phyloP scores from a whole-genome alignment of 73 alveolate genomes.

The Tetrahymena elliotti region DNA sequence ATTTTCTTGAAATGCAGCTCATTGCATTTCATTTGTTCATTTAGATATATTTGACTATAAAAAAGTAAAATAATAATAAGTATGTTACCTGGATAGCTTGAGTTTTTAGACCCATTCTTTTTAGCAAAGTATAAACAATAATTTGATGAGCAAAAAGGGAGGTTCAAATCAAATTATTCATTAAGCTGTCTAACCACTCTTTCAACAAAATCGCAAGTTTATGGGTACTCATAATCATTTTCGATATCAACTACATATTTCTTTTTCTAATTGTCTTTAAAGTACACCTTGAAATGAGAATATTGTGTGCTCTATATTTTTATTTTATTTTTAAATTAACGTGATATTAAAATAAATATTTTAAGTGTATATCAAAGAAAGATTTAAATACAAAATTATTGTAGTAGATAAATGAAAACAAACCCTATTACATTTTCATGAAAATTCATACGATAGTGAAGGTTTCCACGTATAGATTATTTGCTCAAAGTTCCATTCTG shows the following conservation, averaged over 20 bases:
- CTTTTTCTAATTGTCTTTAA: background rate
- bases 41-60: background rate
- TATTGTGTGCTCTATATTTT: background rate
- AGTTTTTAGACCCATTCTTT: background rate
- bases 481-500: background rate
- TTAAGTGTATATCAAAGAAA: background rate
- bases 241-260: background rate
- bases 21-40: background rate
- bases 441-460: background rate
- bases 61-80: background rate
- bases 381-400: background rate
- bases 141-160: background rate
- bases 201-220: background rate
- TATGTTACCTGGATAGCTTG: background rate
- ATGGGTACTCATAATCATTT: background rate
- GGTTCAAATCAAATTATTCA: background rate
- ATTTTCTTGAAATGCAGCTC: background rate
- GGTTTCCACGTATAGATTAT: background rate
- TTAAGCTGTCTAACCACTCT: background rate
- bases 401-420: background rate
- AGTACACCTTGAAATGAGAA: background rate
- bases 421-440: background rate
- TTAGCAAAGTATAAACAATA: background rate
- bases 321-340: background rate
- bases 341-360: background rate